Conservation (phyloP, 257 asterid genomes). For the Capsicum chinense region DNA sequence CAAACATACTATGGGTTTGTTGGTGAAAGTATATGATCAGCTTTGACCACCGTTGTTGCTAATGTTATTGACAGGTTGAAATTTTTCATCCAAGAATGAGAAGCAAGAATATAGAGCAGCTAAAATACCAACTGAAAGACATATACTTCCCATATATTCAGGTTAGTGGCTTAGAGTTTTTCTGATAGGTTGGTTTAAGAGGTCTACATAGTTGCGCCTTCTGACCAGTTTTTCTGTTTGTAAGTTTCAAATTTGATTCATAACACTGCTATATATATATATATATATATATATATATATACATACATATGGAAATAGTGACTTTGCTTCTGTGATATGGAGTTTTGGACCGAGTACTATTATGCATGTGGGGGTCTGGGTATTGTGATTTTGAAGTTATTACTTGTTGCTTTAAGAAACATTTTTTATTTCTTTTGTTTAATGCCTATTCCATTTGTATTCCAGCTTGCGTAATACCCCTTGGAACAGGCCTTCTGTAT, state of each 20-base stretch:
- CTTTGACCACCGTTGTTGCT: not conserved
- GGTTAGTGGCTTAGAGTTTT: constrained; percentile 44
- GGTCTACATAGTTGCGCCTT: not conserved
- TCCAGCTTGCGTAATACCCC: not conserved
- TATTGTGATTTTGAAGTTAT: not conserved
- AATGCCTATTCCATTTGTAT: not conserved
- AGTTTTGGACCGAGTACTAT: not conserved
- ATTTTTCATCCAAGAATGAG: constrained; percentile 52
- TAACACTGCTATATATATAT: not conserved
- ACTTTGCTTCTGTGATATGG: not conserved
- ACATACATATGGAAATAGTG: no score
- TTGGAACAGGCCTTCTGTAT: not conserved
- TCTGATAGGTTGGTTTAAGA: not conserved
- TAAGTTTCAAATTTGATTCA: constrained; percentile 16
- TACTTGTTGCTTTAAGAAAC: constrained; percentile 19
- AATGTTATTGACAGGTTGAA: constrained; percentile 54
- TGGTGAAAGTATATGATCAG: not conserved
- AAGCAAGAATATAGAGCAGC: constrained; percentile 29
- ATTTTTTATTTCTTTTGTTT: not conserved
- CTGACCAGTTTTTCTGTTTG: not conserved
- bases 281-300: no score
- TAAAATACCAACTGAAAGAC: constrained; percentile 63
- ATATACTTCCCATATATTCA: constrained; percentile 86
- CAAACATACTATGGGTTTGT: constrained; percentile 5
- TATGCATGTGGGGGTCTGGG: not conserved